phyloP scores from a whole-genome alignment of 2,329 filamentous ascomycete genomes.

The Emergomyces africanus region DNA sequence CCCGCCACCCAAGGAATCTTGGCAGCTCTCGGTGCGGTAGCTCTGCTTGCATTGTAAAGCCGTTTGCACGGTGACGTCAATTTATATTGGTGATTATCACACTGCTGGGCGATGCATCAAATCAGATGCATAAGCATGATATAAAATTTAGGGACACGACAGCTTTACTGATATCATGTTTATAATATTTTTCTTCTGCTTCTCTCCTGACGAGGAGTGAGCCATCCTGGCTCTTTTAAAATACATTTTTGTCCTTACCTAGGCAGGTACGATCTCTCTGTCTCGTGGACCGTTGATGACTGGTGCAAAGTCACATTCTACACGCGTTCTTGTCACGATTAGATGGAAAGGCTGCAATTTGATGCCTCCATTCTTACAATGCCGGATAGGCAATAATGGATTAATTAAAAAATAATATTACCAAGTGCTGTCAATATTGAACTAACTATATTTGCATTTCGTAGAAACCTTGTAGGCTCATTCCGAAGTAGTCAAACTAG shows the following conservation, averaged over 20 bases:
- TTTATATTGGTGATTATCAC: background rate
- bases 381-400: background rate
- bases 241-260: background rate
- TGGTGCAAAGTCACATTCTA: background rate
- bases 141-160: background rate
- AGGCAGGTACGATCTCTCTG: background rate
- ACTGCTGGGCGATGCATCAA: background rate
- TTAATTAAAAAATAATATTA: background rate
- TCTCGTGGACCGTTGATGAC: background rate
- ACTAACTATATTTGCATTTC: background rate
- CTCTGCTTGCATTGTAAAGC: constrained; percentile 28
- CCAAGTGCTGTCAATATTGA: background rate
- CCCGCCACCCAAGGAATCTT: constrained; percentile 11
- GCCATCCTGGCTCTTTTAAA: background rate
- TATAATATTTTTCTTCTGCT: background rate
- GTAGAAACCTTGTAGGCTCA: background rate
- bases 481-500: background rate
- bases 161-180: background rate
- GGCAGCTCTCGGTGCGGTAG: constrained; percentile 31
- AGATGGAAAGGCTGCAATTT: background rate
- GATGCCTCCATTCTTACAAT: background rate
- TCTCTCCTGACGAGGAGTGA: background rate
- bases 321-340: background rate
- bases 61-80: background rate
- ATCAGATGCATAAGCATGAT: background rate